phyloP scores from a whole-genome alignment of 1,139 yeast species.

The Kodamaea alishanica region DNA sequence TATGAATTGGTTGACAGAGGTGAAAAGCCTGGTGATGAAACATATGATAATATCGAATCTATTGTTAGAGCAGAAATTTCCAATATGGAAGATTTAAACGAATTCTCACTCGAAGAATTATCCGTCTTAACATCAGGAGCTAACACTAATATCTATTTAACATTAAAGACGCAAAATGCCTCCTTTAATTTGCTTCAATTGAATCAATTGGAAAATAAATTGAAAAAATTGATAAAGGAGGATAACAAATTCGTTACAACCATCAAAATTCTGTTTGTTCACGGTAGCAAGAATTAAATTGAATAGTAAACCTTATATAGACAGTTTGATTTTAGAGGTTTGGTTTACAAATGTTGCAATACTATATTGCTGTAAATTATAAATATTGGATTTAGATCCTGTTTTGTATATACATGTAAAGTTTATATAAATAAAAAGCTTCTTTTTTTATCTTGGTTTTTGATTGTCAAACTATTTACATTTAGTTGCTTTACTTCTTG shows the following conservation, averaged over 20 bases:
- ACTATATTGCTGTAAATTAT: too few species aligned
- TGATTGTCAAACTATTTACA: slow-evolving; percentile 4
- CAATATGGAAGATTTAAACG: slow-evolving; percentile 13
- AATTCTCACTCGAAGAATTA: slow-evolving; percentile 42
- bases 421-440: too few species aligned
- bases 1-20: slow-evolving; percentile 71
- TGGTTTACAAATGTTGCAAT: too few species aligned
- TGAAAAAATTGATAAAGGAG: slow-evolving; percentile 22
- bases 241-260: slow-evolving; percentile 30
- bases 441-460: not conserved
- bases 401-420: too few species aligned
- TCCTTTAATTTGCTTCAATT: slow-evolving; percentile 25
- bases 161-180: slow-evolving; percentile 18
- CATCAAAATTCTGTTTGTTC: slow-evolving; percentile 9
- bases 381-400: too few species aligned
- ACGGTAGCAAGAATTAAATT: not conserved
- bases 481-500: slow-evolving; percentile 12
- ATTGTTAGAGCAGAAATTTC: slow-evolving; percentile 22
- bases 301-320: not conserved
- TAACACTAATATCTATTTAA: slow-evolving; percentile 41
- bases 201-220: slow-evolving; percentile 25
- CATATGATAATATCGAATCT: slow-evolving; percentile 24
- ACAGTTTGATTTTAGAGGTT: too few species aligned
- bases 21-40: slow-evolving; percentile 29
- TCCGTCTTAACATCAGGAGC: slow-evolving; percentile 72